Evolutionary conservation across 805 yeast species (phyloP), one percentile per base, ranked within the genome.

Genomic region (Zygosaccharomyces bailii): DNA sequence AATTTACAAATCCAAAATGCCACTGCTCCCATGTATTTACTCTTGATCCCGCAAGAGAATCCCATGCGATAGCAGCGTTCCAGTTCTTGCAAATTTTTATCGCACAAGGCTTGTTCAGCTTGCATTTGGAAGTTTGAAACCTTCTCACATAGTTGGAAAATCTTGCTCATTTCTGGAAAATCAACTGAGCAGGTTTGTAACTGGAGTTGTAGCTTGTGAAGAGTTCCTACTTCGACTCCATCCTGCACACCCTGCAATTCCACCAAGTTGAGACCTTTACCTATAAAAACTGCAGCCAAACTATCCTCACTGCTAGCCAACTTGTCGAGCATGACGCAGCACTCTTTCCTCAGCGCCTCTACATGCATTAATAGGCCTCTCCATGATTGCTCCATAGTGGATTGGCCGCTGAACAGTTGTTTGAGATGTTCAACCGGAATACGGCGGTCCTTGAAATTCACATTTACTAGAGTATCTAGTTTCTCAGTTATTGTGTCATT

Each of bases 1-100:
- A 46, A 17, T 53, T 65, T 38, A 31, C 51, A 24, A n/a, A 55
- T 44, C 17, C 29, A 34, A 21, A 42, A 9, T 14, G 50, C 42
- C 16, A 46, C 11, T 44, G 47, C 24, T 17, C 35, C 19, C 39
- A 39, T 48, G 49, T 44, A 39, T 34, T 41, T 18, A 18, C 56
- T 42, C n/a, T 42, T 34, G 6, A 58, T 14, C 5, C 57, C 54
- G 1, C 55, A 39, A 10, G 45, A 43, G 14, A 47, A 41, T 7
- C 52, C 51, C 18, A 25, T 31, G n/a, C 23, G 5, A 24, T 49
- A 56, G 5, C 47, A 31, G 2, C 41, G 44, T 25, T 41, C 35
- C 13, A 56, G 21, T 11, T 14, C 17, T 16, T 19, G 27, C 8
- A 54, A 9, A 24, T 48, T 34, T 3, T 42, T 37, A 4, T 43